Evolutionary conservation across 2,329 filamentous ascomycete species (phyloP), one percentile per base, ranked within the genome.

Genomic region (Teratosphaeria nubilosa): DNA sequence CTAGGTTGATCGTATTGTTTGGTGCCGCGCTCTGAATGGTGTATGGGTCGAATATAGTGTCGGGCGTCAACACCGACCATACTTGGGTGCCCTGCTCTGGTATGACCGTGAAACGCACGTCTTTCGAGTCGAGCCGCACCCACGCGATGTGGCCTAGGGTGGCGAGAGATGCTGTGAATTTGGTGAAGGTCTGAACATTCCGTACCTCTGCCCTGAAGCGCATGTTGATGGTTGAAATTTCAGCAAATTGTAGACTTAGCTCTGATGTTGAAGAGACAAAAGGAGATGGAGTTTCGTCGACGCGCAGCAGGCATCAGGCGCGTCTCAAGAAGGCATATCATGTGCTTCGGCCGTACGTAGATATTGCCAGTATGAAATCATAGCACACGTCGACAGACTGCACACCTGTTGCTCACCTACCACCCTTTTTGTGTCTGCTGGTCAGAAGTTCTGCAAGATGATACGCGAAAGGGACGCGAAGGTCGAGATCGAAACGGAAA

Each of bases 81-180:
- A 97, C 92, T 79, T 97, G 92, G 9, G 90, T 95, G 60, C 94
- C 92, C 68, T 89, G 87, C 71, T 96, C 91, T 0, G 94, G 91
- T 62, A 97, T 92, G 68, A 97, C 89, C 60, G 94, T 97, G 76
- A 99, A 96, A 66, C 91, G 91, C 58, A 92, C 86, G 57, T 86
- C 86, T 59, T 91, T 86, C 75, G 95, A 84, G 75, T 92, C 90
- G 34, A 99, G 83, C 64, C 91, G 88, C 63, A 96, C 81, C 91
- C 91, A 96, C 52, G 89, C 90, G 62, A 95, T 86, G 73, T 92
- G 91, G 64, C 91, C 90, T 20, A 86, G 75, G 14, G 82, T 84
- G 30, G 81, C 78, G 56, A 86, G 77, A 5, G 84, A 86, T 14
- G 82, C 82, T 13, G 81, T 82, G 62, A 86, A 77, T 68, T 85